Evolutionary conservation across 352 stramenopile species (phyloP).

Genomic region (Aphanomyces stellatus): DNA sequence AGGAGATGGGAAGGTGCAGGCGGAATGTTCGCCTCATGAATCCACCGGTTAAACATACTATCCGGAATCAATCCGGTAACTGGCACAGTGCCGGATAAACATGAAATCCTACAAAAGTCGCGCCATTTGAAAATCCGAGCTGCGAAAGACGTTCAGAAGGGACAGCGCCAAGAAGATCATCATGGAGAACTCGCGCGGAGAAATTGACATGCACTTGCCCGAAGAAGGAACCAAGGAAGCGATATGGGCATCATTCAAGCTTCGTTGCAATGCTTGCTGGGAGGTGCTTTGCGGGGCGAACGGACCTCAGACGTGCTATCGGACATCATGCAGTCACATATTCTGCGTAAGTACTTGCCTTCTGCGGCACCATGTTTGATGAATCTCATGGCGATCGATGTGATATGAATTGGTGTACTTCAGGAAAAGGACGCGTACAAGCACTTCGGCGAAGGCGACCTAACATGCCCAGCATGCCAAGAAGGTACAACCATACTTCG

Average conservation of each 20-base stretch:
- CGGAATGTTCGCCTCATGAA: no score
- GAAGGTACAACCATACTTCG: slow-evolving; percentile 6
- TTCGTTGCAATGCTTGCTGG: slow-evolving; percentile 19
- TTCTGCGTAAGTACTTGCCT: slow-evolving; percentile 13
- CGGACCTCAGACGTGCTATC: slow-evolving; percentile 15
- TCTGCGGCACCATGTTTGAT: neutral
- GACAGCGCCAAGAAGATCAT: neutral
- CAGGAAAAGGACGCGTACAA: slow-evolving; percentile 17
- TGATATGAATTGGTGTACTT: neutral
- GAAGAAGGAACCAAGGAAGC: slow-evolving; percentile 11
- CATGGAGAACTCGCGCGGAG: slow-evolving; percentile 12
- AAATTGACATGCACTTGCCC: neutral
- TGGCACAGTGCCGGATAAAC: neutral
- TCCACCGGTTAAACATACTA: no score
- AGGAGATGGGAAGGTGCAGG: no score
- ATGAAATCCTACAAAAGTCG: neutral
- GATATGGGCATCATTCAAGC: slow-evolving; percentile 9
- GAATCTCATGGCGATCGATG: neutral
- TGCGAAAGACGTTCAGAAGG: neutral
- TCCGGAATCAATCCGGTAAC: no score
- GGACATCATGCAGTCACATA: slow-evolving; percentile 20
- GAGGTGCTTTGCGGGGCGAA: slow-evolving; percentile 14
- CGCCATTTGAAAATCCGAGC: slow-evolving; percentile 13
- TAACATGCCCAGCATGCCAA: slow-evolving; percentile 14
- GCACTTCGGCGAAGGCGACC: slow-evolving; percentile 15